Conservation (phyloP, 306 rosid genomes). For the Inga laurina region DNA sequence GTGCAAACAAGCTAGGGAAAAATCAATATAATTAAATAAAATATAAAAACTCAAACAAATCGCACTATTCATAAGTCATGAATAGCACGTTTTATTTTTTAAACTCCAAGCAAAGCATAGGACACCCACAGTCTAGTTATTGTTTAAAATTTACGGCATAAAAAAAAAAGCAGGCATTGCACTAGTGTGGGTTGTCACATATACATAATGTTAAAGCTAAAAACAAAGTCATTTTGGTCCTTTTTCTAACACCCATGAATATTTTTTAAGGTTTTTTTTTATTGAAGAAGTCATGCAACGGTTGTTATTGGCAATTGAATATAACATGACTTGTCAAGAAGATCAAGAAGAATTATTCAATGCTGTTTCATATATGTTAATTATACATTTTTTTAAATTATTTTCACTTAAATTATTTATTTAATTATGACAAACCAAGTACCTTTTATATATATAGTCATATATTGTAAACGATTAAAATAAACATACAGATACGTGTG, state of each 20-base stretch:
- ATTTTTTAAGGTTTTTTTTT: background rate
- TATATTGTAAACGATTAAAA: background rate
- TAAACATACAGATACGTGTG: background rate
- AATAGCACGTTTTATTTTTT: background rate
- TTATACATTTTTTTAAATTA: background rate
- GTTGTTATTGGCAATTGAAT: background rate
- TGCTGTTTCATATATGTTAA: background rate
- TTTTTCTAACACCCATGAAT: background rate
- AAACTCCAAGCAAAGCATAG: background rate
- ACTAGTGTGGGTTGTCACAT: background rate
- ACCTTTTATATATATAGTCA: background rate
- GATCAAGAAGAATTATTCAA: background rate
- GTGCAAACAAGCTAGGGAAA: background rate
- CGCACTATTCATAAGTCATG: background rate
- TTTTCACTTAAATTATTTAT: background rate
- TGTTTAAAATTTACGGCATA: background rate
- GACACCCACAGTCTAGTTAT: background rate
- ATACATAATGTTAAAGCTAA: background rate
- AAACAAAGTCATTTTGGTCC: background rate
- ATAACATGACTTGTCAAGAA: background rate
- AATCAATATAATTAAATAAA: background rate
- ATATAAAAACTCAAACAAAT: background rate
- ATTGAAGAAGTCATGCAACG: background rate
- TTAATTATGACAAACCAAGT: background rate
- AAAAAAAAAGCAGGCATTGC: background rate